phyloP scores from a whole-genome alignment of 2,329 filamentous ascomycete genomes.

The Chrysosporium queenslandicum region DNA sequence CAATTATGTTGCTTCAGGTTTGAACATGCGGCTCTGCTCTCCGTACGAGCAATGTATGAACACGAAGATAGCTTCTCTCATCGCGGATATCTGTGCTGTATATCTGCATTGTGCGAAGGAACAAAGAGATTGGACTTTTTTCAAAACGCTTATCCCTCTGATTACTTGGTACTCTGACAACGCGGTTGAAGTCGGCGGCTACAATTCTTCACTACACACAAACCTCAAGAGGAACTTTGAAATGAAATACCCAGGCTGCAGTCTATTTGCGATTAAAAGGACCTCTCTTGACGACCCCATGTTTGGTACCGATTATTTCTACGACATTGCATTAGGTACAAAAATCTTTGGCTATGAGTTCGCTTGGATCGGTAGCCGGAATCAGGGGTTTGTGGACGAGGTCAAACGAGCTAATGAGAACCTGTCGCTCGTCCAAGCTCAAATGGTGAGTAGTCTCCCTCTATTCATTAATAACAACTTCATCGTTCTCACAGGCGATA shows the following conservation, averaged over 20 bases:
- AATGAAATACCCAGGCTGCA: constrained; percentile 62
- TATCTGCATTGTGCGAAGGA: constrained; percentile 80
- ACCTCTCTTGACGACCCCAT: constrained; percentile 55
- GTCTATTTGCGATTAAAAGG: constrained; percentile 69
- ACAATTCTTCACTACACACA: constrained; percentile 76
- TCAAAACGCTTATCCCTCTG: constrained; percentile 62
- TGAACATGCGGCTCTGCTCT: constrained; percentile 45
- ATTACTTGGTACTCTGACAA: constrained; percentile 71
- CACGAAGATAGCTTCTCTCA: constrained; percentile 64
- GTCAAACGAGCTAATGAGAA: constrained; percentile 83
- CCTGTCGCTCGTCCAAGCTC: constrained; percentile 80
- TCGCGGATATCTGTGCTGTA: constrained; percentile 83
- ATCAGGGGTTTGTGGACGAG: constrained; percentile 69
- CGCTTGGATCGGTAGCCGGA: constrained; percentile 59
- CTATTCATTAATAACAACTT: constrained; percentile 17
- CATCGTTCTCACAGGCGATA: constrained; percentile 29
- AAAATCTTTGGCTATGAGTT: constrained; percentile 66
- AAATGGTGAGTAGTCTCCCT: constrained; percentile 53
- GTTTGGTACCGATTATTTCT: constrained; percentile 72
- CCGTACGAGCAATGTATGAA: constrained; percentile 44
- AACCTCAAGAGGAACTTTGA: constrained; percentile 81
- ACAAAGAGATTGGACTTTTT: constrained; percentile 55
- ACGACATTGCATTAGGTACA: constrained; percentile 65
- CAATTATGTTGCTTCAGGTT: constrained; percentile 52
- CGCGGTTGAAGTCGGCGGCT: constrained; percentile 66